Evolutionary conservation across 164 flowering plant species (phyloP).

Genomic region (Vitis amurensis): DNA sequence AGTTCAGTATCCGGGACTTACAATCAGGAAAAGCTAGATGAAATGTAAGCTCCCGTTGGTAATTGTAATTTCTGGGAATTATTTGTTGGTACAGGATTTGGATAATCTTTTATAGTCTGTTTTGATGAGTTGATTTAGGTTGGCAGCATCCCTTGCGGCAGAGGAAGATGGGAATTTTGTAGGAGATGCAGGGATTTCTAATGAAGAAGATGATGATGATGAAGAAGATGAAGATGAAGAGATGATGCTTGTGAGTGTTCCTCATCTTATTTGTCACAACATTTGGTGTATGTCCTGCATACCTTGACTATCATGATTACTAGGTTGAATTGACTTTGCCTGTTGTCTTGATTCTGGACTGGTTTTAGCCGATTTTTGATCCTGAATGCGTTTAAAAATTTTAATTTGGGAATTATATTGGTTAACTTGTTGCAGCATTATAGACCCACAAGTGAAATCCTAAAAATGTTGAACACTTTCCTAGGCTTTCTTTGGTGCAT

Average conservation of each 20-base stretch:
- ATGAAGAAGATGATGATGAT: slow-evolving; percentile 15
- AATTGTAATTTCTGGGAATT: neutral
- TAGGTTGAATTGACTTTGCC: too few relatives aligned
- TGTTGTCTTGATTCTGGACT: too few relatives aligned
- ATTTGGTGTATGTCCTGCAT: neutral
- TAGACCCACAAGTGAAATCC: too few relatives aligned
- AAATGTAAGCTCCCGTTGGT: slow-evolving; percentile 45
- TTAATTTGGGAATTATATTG: too few relatives aligned
- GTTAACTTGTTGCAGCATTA: too few relatives aligned
- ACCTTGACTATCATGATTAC: too few relatives aligned
- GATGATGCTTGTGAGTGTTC: slow-evolving; percentile 26
- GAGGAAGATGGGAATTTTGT: slow-evolving; percentile 19
- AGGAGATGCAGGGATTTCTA: slow-evolving; percentile 11
- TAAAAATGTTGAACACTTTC: too few relatives aligned
- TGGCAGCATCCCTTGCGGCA: slow-evolving; percentile 33
- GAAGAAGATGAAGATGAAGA: slow-evolving; percentile 28
- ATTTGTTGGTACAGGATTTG: neutral
- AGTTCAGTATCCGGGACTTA: slow-evolving; percentile 12
- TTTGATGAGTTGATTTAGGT: slow-evolving; percentile 27
- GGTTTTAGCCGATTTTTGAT: too few relatives aligned
- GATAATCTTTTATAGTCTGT: slow-evolving; percentile 1
- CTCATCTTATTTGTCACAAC: neutral
- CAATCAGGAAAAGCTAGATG: slow-evolving; percentile 64
- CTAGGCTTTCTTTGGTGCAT: too few relatives aligned
- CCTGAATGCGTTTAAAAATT: too few relatives aligned